A percentile compares a stretch with the other conserved stretches of the same genome.
Conservation (phyloP, 2,329 filamentous ascomycete species). For the Didymella lethalis region DNA sequence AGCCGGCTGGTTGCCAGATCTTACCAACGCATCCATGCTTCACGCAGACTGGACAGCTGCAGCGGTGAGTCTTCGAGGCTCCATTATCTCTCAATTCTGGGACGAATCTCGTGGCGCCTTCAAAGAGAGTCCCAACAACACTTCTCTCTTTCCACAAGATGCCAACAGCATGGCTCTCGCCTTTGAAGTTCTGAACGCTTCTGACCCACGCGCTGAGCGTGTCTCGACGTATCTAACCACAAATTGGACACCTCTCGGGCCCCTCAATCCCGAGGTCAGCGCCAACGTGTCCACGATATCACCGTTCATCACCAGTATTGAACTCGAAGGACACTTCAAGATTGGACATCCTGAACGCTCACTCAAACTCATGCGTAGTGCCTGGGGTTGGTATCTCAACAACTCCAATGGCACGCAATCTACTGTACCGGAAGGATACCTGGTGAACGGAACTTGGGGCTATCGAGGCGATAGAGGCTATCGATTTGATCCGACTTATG, state of each 20-base stretch:
- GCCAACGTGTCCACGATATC: constrained; percentile 59
- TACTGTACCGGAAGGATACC: constrained; percentile 68
- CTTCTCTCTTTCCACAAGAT: constrained; percentile 58
- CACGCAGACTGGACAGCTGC: neutral
- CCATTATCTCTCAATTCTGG: constrained; percentile 40
- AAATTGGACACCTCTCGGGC: constrained; percentile 66
- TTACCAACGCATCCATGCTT: constrained; percentile 1
- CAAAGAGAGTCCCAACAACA: constrained; percentile 50
- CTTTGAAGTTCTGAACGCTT: constrained; percentile 54
- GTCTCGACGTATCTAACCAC: constrained; percentile 57
- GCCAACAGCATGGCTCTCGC: constrained; percentile 64
- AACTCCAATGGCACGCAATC: constrained; percentile 65
- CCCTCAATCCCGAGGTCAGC: constrained; percentile 64
- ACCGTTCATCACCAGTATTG: constrained; percentile 66
- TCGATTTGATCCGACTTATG: constrained; percentile 55
- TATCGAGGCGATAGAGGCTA: constrained; percentile 65
- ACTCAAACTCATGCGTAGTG: constrained; percentile 62
- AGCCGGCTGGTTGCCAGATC: neutral
- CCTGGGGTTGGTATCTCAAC: constrained; percentile 68
- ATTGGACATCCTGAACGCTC: constrained; percentile 60
- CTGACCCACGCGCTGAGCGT: constrained; percentile 44
- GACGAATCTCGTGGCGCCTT: constrained; percentile 43
- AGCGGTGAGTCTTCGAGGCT: constrained; percentile 10
- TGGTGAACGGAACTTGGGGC: constrained; percentile 63
- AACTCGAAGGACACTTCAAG: constrained; percentile 65